Evolutionary conservation across 345 rosid genomes (phyloP), one percentile per base, ranked within the genome.

Genomic region (Acer yangbiense): DNA sequence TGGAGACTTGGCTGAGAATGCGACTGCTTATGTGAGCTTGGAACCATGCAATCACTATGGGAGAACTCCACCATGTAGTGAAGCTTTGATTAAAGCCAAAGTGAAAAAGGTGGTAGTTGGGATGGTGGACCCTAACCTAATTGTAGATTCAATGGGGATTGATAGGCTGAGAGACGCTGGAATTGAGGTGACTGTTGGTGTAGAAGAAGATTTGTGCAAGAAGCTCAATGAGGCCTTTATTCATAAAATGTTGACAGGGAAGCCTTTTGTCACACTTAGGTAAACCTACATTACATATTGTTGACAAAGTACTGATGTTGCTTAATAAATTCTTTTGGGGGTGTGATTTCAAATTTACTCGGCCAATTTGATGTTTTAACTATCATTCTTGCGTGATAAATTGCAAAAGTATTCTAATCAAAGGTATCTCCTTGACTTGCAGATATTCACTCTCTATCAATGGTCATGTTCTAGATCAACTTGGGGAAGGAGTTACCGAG

Each of bases 1-100:
- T 48, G 93, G 95, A 57, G 88, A 85, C 44, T 89, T 88, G 81
- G 97, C 93, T 23, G 90, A 92, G 86, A 86, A 86, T 73, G 94
- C 97, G 0, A 94, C 97, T 52, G 92, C 97, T 65, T 96, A 94
- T 74, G 98, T 94, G 82, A 92, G 93, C 77, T 83, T 94, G 60
- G 99, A 96, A 83, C 99, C 99, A 1, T 92, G 99, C 81, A 91
- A 96, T 76, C 97, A 92, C 80, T 81, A 85, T 70, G 98, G 99
- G 16, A 89, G 98, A 87, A 96, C 97, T 46, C 97, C 97, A n/a
- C 98, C 98, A 0, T 94, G 98, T 69, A 80, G 91, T 50, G 97
- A 96, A 80, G 99, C 98, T 23, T 66, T 94, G 76, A 87, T 94
- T 65, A 87, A 90, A 78, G 97, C 97, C 70, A 91, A 91, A 73